phyloP scores from a whole-genome alignment of 2,329 filamentous ascomycete species.

The Ophiosphaerella herpotricha region DNA sequence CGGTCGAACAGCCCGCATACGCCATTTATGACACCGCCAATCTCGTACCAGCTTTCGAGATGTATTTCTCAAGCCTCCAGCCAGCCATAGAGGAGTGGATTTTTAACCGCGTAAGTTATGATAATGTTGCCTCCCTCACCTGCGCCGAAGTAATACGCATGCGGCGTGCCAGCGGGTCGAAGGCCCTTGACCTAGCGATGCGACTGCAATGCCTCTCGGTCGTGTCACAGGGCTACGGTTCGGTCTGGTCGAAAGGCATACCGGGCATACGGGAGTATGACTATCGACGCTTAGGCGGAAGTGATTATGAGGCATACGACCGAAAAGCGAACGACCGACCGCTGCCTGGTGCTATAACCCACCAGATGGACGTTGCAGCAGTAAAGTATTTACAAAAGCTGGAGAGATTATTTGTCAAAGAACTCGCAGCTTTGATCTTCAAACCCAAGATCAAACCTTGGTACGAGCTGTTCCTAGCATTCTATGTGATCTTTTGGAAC shows the following conservation, averaged over 20 bases:
- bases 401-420: conserved; percentile 36
- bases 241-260: conserved; percentile 36
- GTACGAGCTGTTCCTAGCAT: conserved; percentile 43
- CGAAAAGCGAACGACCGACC: conserved; percentile 38
- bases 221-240: conserved; percentile 45
- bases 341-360: conserved; percentile 41
- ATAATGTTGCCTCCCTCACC: conserved; percentile 36
- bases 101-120: conserved; percentile 31
- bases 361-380: conserved; percentile 45
- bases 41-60: conserved; percentile 32
- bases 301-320: conserved; percentile 43
- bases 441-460: conserved; percentile 42
- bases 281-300: conserved; percentile 34
- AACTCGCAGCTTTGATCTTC: conserved; percentile 36
- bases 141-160: conserved; percentile 41
- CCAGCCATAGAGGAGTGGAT: conserved; percentile 40
- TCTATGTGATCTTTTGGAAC: conserved; percentile 44
- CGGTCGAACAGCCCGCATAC: conserved; percentile 39
- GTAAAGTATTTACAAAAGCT: conserved; percentile 38
- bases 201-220: conserved; percentile 42
- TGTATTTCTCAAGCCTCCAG: conserved; percentile 33
- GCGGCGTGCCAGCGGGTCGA: conserved; percentile 23
- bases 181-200: conserved; percentile 37
- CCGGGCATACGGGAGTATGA: conserved; percentile 41
- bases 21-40: conserved; percentile 40